These are phyloP conservation scores for Colletotrichum liriopes DNA, from an alignment of 2,329 filamentous ascomycete species.

Conservation along the genomic window DNA sequence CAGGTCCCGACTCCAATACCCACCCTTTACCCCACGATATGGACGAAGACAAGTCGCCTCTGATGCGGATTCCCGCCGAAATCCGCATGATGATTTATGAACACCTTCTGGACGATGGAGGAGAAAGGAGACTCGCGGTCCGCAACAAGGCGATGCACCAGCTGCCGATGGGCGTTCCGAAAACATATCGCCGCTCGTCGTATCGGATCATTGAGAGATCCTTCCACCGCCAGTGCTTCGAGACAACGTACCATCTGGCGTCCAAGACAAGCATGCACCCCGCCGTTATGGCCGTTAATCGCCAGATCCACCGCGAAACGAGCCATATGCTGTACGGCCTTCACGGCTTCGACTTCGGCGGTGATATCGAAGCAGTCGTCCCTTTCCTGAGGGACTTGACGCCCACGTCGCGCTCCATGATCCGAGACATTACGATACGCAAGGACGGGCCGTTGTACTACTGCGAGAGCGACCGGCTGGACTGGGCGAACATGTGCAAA, in stretches of 20 bases:
- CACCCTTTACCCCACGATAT: conserved; percentile 26
- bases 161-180: conserved; percentile 17
- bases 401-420: conserved; percentile 60
- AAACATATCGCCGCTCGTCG: conserved; percentile 49
- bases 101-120: conserved; percentile 60
- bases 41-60: conserved; percentile 33
- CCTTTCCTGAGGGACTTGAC: conserved; percentile 74
- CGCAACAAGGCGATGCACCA: conserved; percentile 53
- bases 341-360: conserved; percentile 73
- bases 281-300: conserved; percentile 62
- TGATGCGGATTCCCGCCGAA: conserved; percentile 57
- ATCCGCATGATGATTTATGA: conserved; percentile 61
- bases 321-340: conserved; percentile 68
- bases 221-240: conserved; percentile 57
- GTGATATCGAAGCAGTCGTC: conserved; percentile 71
- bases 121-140: conserved; percentile 57
- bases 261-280: conserved; percentile 60
- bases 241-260: conserved; percentile 70
- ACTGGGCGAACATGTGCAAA: conserved; percentile 69
- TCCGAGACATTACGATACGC: conserved; percentile 67
- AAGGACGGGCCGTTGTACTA: conserved; percentile 70
- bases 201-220: conserved; percentile 60
- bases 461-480: conserved; percentile 59
- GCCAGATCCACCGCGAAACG: conserved; percentile 69
- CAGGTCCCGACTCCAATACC: background rate